Percentiles rank a stretch among this genome's conserved stretches.
phyloP scores from a whole-genome alignment of 2,329 filamentous ascomycete genomes.

The Cordyceps cicadae region DNA sequence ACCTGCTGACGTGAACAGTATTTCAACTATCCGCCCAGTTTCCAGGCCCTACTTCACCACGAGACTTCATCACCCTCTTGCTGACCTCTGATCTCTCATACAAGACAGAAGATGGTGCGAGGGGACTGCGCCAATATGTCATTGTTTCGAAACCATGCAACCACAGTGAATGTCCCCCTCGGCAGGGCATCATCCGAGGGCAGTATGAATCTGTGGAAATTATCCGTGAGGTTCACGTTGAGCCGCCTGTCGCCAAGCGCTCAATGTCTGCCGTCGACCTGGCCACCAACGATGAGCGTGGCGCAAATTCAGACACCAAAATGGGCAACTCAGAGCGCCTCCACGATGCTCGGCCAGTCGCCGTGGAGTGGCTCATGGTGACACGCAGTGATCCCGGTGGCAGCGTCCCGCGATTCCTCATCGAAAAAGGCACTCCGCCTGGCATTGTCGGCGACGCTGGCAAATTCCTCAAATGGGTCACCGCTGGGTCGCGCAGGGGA shows the following conservation, averaged over 20 bases:
- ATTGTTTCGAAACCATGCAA: slow-evolving; percentile 77
- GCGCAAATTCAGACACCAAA: slow-evolving; percentile 3
- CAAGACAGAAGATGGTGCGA: slow-evolving; percentile 20
- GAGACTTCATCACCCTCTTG: slow-evolving; percentile 79
- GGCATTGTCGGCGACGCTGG: slow-evolving; percentile 71
- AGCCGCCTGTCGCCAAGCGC: slow-evolving; percentile 27
- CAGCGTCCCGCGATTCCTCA: slow-evolving; percentile 80
- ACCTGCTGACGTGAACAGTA: slow-evolving; percentile 38
- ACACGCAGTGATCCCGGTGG: slow-evolving; percentile 83
- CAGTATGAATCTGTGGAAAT: slow-evolving; percentile 88
- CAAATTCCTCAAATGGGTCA: slow-evolving; percentile 73
- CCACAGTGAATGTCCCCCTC: slow-evolving; percentile 63
- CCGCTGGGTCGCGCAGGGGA: slow-evolving; percentile 25
- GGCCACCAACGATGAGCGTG: slow-evolving; percentile 3
- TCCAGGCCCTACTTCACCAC: slow-evolving; percentile 75
- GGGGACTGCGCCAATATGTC: slow-evolving; percentile 64
- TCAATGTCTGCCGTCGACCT: slow-evolving; percentile 27
- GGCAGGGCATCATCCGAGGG: slow-evolving; percentile 70
- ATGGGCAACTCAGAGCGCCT: slow-evolving; percentile 11
- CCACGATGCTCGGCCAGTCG: slow-evolving; percentile 28
- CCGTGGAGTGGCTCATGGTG: slow-evolving; percentile 86
- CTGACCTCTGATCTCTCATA: slow-evolving; percentile 55
- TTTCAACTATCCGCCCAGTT: slow-evolving; percentile 86
- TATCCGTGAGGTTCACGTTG: slow-evolving; percentile 69
- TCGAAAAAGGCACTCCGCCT: slow-evolving; percentile 78